Evolutionary conservation across 2,329 filamentous ascomycete species (phyloP).

Genomic region (Didymella segeticola): DNA sequence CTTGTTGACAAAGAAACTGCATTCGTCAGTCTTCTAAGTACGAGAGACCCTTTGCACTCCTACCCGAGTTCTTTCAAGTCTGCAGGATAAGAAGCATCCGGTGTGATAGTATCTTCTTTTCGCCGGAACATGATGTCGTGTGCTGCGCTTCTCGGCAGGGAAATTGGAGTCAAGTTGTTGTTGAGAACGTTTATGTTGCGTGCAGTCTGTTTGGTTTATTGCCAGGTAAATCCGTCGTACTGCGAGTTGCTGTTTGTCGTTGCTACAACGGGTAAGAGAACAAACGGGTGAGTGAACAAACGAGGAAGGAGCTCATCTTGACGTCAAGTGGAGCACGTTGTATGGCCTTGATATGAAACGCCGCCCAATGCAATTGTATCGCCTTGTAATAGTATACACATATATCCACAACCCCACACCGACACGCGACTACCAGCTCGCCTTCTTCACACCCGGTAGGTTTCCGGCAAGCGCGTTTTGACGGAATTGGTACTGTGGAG

Average conservation of each 20-base stretch:
- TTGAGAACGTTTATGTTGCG: background rate
- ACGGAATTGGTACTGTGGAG: constrained; percentile 85
- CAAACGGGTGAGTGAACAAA: constrained; percentile 24
- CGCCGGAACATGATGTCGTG: constrained; percentile 75
- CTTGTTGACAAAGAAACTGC: constrained; percentile 79
- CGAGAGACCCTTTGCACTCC: constrained; percentile 24
- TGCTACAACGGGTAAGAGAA: constrained; percentile 23
- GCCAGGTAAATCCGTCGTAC: background rate
- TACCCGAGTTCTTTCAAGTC: constrained; percentile 77
- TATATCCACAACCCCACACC: constrained; percentile 23
- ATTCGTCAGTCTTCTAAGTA: background rate
- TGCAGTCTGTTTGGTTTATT: background rate
- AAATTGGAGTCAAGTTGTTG: background rate
- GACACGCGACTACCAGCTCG: constrained; percentile 76
- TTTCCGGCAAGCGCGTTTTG: constrained; percentile 85
- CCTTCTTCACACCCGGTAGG: constrained; percentile 91
- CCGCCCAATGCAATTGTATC: constrained; percentile 37
- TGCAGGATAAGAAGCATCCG: constrained; percentile 67
- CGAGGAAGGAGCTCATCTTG: constrained; percentile 16
- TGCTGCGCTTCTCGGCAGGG: background rate
- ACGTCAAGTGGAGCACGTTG: constrained; percentile 9
- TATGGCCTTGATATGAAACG: constrained; percentile 23
- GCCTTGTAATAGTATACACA: constrained; percentile 33
- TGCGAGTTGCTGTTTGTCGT: constrained; percentile 16
- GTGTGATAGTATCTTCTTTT: constrained; percentile 70